Evolutionary conservation across 176 grass and related monocot genomes (phyloP).

Genomic region (Ampelocalamus luodianensis): DNA sequence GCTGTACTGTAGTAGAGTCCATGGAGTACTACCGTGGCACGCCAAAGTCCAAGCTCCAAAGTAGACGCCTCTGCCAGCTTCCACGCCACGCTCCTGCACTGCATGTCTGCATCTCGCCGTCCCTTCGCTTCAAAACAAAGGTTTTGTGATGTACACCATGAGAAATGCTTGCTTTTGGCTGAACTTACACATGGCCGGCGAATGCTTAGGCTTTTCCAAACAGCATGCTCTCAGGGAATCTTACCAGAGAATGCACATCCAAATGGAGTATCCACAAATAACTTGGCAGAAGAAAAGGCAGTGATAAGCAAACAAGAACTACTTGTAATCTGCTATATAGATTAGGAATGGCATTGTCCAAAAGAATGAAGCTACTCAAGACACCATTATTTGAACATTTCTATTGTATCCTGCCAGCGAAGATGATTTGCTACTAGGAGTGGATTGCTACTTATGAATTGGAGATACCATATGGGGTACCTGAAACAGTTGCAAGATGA

Average conservation of each 20-base stretch:
- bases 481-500: conserved; percentile 33
- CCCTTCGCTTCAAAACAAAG: conserved; percentile 57
- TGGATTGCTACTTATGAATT: neutral
- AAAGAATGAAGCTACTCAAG: neutral
- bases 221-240: conserved; percentile 37
- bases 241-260: neutral
- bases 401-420: neutral
- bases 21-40: neutral
- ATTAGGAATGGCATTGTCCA: conserved; percentile 3
- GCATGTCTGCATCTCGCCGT: neutral
- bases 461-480: conserved; percentile 7
- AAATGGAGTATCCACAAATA: conserved; percentile 1
- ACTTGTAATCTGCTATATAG: neutral
- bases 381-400: conserved; percentile 6
- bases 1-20: neutral
- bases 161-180: conserved; percentile 3
- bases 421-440: neutral
- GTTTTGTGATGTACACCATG: neutral
- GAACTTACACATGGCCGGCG: neutral
- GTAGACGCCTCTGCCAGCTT: neutral
- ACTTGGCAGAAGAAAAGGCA: neutral
- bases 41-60: conserved; percentile 1
- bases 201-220: conserved; percentile 30
- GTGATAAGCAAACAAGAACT: neutral
- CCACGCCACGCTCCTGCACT: conserved; percentile 10